Evolutionary conservation across 179 eudicot genomes (phyloP).

Genomic region (Drosera spatulata): DNA sequence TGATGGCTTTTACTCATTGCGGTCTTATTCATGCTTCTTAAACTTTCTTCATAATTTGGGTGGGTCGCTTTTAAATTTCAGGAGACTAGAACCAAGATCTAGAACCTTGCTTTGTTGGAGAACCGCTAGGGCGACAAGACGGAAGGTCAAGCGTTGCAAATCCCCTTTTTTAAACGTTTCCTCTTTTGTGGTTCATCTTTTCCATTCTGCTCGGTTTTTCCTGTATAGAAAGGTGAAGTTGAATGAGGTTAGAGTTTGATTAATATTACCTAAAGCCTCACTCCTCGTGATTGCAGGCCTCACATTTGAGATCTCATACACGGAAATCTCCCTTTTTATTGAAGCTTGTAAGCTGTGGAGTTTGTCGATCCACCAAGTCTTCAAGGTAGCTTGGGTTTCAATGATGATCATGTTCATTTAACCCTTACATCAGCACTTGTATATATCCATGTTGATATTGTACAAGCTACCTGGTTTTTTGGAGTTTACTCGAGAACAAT

Average conservation of each 20-base stretch:
- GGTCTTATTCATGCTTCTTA: neutral
- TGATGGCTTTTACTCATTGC: neutral
- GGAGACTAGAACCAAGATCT: constrained; percentile 84
- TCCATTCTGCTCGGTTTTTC: too few species aligned
- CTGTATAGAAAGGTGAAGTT: too few species aligned
- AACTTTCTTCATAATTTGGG: neutral
- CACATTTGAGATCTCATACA: constrained; percentile 45
- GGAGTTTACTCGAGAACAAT: too few species aligned
- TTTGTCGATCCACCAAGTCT: constrained; percentile 55
- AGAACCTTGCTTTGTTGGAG: constrained; percentile 88
- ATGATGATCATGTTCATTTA: neutral
- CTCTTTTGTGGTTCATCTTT: too few species aligned
- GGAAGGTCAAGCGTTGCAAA: constrained; percentile 38
- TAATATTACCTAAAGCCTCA: too few species aligned
- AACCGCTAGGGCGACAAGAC: constrained; percentile 39
- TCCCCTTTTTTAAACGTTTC: neutral
- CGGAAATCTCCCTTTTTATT: constrained; percentile 46
- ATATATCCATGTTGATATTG: too few species aligned
- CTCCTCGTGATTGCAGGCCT: constrained; percentile 39
- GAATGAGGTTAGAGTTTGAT: too few species aligned
- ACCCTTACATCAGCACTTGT: too few species aligned
- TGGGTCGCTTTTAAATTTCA: constrained; percentile 16
- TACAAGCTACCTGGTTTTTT: too few species aligned
- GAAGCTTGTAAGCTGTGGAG: constrained; percentile 70
- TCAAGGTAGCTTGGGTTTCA: constrained; percentile 32